Evolutionary conservation across 768 basidiomycete species (phyloP), one percentile per base, ranked within the genome.

Genomic region (Pleurotus citrinopileatus): DNA sequence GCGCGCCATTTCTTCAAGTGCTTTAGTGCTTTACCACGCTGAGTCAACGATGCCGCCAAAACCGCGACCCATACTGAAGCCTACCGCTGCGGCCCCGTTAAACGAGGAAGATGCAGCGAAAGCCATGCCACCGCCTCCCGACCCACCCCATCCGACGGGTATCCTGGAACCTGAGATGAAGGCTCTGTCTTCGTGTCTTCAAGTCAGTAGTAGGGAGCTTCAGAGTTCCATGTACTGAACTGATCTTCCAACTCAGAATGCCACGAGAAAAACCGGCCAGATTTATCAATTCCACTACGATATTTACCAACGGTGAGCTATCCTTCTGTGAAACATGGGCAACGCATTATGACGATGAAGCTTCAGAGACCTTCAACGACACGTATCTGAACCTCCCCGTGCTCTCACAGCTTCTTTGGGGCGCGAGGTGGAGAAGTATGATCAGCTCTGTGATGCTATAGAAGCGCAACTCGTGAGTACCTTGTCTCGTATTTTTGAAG

Each of bases 401-500:
- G 75, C 83, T 20, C 64, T 91, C 10, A 83, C 80, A 2, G 72
- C 81, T 2, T 76, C 86, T 15, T 73, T 93, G 28, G 85, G 89
- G 13, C 80, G 80, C 32, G 88, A 90, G 62, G 72, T 91, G 2
- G 88, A 91, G 64, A 86, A 80, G 61, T 92, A 87, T 59, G 89
- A 92, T 61, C 87, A 90, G 60, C 57, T 91, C 3, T 89, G 88
- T 61, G 91, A 93, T 63, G 73, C 83, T 1, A 81, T 93, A 46
- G 91, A 92, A 65, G 78, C 82, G 36, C 81, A 83, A 50, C 60
- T 93, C 59, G 90, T 83, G 66, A 66, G 83, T 69, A 28, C 12
- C 45, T 38, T 34, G 27, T 43, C 27, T 22, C 23, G 34, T 37
- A 38, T 28, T 52, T 42, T 43, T 20, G 32, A 20, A 15, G 54